Conservation (phyloP, 257 asterid species). For the Solanum microdontum region DNA sequence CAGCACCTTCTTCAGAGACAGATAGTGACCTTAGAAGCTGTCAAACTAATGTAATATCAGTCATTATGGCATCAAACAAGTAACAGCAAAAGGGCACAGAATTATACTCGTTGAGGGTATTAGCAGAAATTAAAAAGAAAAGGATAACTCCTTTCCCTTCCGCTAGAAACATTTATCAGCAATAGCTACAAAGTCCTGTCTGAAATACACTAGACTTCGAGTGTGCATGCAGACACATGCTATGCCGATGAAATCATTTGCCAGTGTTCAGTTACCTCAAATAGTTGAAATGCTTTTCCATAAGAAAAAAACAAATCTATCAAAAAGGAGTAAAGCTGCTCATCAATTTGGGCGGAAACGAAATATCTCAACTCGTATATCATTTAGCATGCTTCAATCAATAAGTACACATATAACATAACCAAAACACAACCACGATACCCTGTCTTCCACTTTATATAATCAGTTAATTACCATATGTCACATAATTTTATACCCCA, state of each 20-base stretch:
- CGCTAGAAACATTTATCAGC: neutral
- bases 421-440: neutral
- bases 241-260: neutral
- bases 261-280: neutral
- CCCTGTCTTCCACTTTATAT: neutral
- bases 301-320: neutral
- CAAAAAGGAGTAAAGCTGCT: neutral
- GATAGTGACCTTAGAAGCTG: constrained; percentile 78
- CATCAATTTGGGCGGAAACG: neutral
- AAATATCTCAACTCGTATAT: neutral
- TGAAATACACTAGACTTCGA: neutral
- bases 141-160: neutral
- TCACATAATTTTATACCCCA: neutral
- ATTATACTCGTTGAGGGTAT: neutral
- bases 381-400: neutral
- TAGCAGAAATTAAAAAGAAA: neutral
- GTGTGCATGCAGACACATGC: neutral
- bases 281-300: neutral
- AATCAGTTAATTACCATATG: neutral
- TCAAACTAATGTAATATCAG: neutral
- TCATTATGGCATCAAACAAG: neutral
- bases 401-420: neutral
- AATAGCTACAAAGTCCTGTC: neutral
- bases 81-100: constrained; percentile 8
- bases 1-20: constrained; percentile 49